Conservation (phyloP, 768 basidiomycete species). For the Vararia minispora region DNA sequence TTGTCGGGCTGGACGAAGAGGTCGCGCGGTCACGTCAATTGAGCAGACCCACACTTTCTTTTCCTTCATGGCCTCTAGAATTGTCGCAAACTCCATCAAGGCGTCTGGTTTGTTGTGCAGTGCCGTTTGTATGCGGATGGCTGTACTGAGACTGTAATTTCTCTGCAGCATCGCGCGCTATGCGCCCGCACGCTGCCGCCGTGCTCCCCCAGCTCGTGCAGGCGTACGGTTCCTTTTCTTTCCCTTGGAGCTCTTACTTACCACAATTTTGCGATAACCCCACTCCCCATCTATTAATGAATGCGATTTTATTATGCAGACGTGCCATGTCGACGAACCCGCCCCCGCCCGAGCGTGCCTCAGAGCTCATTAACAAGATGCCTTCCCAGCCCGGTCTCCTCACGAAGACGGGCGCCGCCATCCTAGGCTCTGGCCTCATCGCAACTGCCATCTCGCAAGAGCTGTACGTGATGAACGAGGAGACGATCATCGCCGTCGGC, state of each 20-base stretch:
- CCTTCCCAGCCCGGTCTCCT: slow-evolving; percentile 79
- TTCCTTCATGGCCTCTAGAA: slow-evolving; percentile 17
- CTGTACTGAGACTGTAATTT: too few species aligned
- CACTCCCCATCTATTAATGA: background rate
- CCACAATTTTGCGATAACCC: slow-evolving; percentile 4
- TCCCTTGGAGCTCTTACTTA: slow-evolving; percentile 8
- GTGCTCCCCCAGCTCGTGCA: slow-evolving; percentile 33
- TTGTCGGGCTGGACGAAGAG: too few species aligned
- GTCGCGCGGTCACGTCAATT: background rate
- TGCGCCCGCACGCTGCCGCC: slow-evolving; percentile 29
- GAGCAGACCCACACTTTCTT: slow-evolving; percentile 2
- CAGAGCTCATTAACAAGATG: slow-evolving; percentile 80
- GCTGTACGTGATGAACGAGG: slow-evolving; percentile 96
- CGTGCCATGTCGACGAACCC: slow-evolving; percentile 54
- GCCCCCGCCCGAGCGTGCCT: slow-evolving; percentile 77
- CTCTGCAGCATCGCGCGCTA: slow-evolving; percentile 12
- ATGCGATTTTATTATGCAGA: slow-evolving; percentile 24
- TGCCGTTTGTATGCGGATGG: background rate
- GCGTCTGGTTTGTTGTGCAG: slow-evolving; percentile 12
- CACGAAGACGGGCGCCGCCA: slow-evolving; percentile 90
- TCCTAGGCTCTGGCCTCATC: slow-evolving; percentile 80
- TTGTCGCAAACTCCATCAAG: slow-evolving; percentile 17
- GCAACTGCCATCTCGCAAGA: slow-evolving; percentile 95
- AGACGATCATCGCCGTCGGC: slow-evolving; percentile 80
- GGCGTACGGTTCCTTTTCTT: slow-evolving; percentile 42